Percentiles rank a stretch among this genome's conserved stretches.
Conservation (phyloP, 495 filamentous ascomycete species). For the Neurospora pannonica region DNA sequence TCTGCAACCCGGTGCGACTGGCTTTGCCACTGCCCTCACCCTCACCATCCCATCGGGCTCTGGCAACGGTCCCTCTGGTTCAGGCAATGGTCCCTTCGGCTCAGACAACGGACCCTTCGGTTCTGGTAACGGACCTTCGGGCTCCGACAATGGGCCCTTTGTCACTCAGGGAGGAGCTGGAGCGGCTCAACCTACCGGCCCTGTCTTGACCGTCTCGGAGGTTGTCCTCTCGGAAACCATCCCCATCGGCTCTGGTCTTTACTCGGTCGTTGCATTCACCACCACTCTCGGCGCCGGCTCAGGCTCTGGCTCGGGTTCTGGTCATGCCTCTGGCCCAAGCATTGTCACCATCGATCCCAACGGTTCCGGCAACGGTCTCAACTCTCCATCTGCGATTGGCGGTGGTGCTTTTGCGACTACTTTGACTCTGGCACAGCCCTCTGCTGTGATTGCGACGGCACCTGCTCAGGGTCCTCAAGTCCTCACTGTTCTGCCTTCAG, state of each 20-base stretch:
- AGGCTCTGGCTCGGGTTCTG: neutral
- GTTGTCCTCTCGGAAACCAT: conserved; percentile 18
- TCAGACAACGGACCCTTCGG: neutral
- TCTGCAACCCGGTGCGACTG: neutral
- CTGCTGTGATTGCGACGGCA: neutral
- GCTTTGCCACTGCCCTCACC: neutral
- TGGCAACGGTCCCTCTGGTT: neutral
- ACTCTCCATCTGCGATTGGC: neutral
- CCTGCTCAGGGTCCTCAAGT: conserved; percentile 4
- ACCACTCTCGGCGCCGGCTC: conserved; percentile 8
- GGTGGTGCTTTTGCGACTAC: neutral
- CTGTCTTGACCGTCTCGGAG: conserved; percentile 10
- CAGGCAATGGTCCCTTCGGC: neutral
- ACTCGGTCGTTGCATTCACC: conserved; percentile 10
- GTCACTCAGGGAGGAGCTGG: neutral
- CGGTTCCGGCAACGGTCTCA: conserved; percentile 7
- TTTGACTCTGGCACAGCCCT: neutral
- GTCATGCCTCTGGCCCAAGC: neutral
- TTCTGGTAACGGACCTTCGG: neutral
- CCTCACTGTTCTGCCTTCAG: conserved; percentile 6
- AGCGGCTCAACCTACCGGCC: neutral
- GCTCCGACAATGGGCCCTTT: neutral
- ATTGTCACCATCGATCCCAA: conserved; percentile 13
- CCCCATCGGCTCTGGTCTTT: conserved; percentile 12
- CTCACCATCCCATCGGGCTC: neutral